A percentile compares a stretch with the other conserved stretches of the same genome.
phyloP scores from a whole-genome alignment of 2,329 filamentous ascomycete genomes.

The Chlorencoelia australis region DNA sequence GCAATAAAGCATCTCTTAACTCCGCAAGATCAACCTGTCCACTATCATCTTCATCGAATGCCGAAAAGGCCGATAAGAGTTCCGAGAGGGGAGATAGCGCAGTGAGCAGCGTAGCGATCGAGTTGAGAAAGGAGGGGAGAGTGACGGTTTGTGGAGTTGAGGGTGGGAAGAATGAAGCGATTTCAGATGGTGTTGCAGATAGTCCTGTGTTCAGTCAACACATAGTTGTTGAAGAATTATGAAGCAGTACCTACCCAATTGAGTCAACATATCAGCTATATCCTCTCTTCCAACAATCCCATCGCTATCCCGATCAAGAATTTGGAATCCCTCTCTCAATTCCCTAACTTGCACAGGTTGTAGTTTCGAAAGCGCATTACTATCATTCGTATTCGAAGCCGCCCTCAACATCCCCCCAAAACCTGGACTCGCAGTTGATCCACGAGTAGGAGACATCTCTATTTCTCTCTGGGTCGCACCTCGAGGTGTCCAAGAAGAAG shows the following conservation, averaged over 20 bases:
- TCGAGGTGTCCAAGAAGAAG: slow-evolving; percentile 22
- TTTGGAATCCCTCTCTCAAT: slow-evolving; percentile 86
- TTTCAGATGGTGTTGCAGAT: slow-evolving; percentile 57
- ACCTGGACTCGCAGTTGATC: slow-evolving; percentile 18
- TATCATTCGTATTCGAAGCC: slow-evolving; percentile 13
- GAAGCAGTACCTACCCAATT: slow-evolving; percentile 50
- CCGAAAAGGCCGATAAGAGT: slow-evolving; percentile 80
- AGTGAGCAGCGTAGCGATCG: slow-evolving; percentile 63
- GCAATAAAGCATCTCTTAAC: slow-evolving; percentile 70
- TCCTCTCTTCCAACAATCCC: slow-evolving; percentile 74
- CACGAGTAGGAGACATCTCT: slow-evolving; percentile 25
- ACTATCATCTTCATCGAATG: slow-evolving; percentile 92
- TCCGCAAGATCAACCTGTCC: slow-evolving; percentile 82
- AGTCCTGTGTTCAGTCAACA: slow-evolving; percentile 44
- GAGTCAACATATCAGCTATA: slow-evolving; percentile 76
- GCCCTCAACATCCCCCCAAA: slow-evolving; percentile 21
- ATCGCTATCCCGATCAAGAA: slow-evolving; percentile 82
- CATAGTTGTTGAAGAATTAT: not conserved
- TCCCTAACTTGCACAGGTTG: slow-evolving; percentile 76
- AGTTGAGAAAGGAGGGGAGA: slow-evolving; percentile 77
- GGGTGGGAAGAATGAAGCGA: slow-evolving; percentile 76
- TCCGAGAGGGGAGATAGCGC: slow-evolving; percentile 70
- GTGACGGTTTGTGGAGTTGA: slow-evolving; percentile 63
- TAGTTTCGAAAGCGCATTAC: slow-evolving; percentile 57
- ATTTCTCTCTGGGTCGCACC: slow-evolving; percentile 27